Conservation (phyloP, 805 yeast genomes). For the Monosporozyma servazzii region DNA sequence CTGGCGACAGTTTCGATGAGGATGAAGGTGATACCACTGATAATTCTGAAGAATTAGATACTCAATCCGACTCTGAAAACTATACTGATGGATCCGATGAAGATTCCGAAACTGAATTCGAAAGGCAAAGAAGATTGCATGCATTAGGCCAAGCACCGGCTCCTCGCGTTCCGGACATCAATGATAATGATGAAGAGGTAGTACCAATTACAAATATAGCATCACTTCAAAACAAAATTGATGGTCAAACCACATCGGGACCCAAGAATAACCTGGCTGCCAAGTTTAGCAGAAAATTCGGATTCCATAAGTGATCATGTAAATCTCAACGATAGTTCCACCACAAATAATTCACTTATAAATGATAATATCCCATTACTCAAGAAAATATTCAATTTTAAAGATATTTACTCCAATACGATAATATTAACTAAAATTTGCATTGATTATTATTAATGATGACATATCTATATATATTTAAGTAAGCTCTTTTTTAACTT, state of each 20-base stretch:
- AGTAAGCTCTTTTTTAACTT: no score
- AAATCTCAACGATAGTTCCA: not conserved
- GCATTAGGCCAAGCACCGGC: slow-evolving; percentile 37
- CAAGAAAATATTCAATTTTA: not conserved
- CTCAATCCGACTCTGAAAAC: slow-evolving; percentile 16
- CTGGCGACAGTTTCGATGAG: slow-evolving; percentile 18
- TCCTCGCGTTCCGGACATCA: slow-evolving; percentile 32
- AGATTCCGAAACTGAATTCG: slow-evolving; percentile 53
- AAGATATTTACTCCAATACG: not conserved
- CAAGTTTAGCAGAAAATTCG: not conserved
- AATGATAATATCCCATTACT: not conserved
- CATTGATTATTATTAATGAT: not conserved
- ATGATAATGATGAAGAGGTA: slow-evolving; percentile 42
- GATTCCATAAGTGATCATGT: not conserved
- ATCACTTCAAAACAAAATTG: not conserved
- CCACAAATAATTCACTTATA: not conserved
- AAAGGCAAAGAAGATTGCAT: slow-evolving; percentile 51
- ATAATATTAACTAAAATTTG: not conserved
- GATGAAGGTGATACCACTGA: slow-evolving; percentile 13
- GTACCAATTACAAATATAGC: slow-evolving; percentile 7
- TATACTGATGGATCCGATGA: slow-evolving; percentile 25
- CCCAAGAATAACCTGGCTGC: not conserved
- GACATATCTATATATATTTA: not conserved
- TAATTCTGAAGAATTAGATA: slow-evolving; percentile 9
- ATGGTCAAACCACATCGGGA: not conserved